Base-by-base conservation (phyloP, 176 grass and related monocot species). In the Hsuehochloa calcarea region DNA sequence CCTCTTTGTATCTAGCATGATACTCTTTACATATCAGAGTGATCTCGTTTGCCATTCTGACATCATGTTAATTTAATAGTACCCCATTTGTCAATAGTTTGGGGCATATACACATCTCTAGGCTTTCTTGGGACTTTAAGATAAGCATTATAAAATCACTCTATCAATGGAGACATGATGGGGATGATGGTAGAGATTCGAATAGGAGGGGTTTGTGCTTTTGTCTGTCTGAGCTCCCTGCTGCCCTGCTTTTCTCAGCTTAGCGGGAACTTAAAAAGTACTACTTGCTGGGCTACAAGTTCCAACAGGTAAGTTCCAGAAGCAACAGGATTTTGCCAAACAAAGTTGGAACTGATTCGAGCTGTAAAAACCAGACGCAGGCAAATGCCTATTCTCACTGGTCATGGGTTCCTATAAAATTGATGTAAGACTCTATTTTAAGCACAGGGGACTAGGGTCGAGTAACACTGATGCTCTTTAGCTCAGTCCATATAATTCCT, bases 101-200 rank as follows among this genome's bases (percentile, higher is more conserved):
- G 68, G n/a, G 80, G 49, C 15, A 80, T 81, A 54, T 81, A 54
- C 69, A 90, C 75, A 79, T 87, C 50, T 84, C 89, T 87, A 90
- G 85, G 80, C 34, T 56, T 78, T 87, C 89, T 90, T 72, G 80
- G 89, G 71, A 87, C 89, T 90, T 63, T 27, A 74, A 84, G 84
- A 62, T 34, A 19, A 10, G 29, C 13, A 83, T 87, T 87, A 84
- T 79, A 90, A 51, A 84, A 80, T 49, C 71, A 40, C 49, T 59
- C 41, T 73, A 47, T 23, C 87, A 89, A 89, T 49, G 61, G 62
- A 47, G 19, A 59, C 58, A 82, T 70, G 60, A 61, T 37, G 52
- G 64, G 12, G 69, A 71, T 65, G 65, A 51, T 58, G 70, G 34
- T 74, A 50, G 78, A 82, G 83, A 72, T 82, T 82, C 67, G 35